Evolutionary conservation across 805 yeast species (phyloP).

Genomic region (Saturnispora gosingensis): DNA sequence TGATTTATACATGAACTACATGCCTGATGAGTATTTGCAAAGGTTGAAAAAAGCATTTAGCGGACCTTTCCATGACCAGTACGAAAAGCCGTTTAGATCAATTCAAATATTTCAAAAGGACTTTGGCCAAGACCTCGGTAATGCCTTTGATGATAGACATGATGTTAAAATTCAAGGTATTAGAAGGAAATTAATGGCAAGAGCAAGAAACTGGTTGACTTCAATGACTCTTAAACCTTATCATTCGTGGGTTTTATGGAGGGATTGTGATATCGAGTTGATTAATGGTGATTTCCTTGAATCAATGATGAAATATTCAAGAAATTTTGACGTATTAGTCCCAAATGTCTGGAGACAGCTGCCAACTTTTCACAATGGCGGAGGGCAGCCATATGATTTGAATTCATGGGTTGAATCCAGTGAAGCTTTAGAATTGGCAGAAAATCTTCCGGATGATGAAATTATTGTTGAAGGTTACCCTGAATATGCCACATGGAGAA

Average conservation of each 20-base stretch:
- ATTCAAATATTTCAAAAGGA: slow-evolving; percentile 75
- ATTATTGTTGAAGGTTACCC: slow-evolving; percentile 86
- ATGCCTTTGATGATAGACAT: slow-evolving; percentile 75
- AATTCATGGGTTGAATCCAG: slow-evolving; percentile 94
- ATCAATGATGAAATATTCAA: slow-evolving; percentile 52
- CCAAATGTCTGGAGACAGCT: slow-evolving; percentile 97
- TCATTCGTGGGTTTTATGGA: slow-evolving; percentile 88
- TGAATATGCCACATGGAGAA: slow-evolving; percentile 80
- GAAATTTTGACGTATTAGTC: slow-evolving; percentile 60
- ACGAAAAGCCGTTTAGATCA: slow-evolving; percentile 62
- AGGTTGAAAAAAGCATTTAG: slow-evolving; percentile 38
- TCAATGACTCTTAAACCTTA: slow-evolving; percentile 68
- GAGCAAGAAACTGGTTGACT: slow-evolving; percentile 79
- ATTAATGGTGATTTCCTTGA: slow-evolving; percentile 71
- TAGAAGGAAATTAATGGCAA: slow-evolving; percentile 75
- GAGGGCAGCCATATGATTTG: slow-evolving; percentile 88
- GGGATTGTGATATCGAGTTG: slow-evolving; percentile 81
- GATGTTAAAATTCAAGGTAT: slow-evolving; percentile 81
- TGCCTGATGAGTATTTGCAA: slow-evolving; percentile 44
- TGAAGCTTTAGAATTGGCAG: slow-evolving; percentile 61
- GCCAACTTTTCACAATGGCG: slow-evolving; percentile 76
- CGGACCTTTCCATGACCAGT: slow-evolving; percentile 56
- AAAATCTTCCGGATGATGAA: slow-evolving; percentile 62
- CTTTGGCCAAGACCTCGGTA: slow-evolving; percentile 79
- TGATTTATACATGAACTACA: slow-evolving; percentile 58